A percentile compares a stretch with the other conserved stretches of the same genome.
Conservation (phyloP, 192 early-diverging fungal species). For the Entomortierella parvispora region DNA sequence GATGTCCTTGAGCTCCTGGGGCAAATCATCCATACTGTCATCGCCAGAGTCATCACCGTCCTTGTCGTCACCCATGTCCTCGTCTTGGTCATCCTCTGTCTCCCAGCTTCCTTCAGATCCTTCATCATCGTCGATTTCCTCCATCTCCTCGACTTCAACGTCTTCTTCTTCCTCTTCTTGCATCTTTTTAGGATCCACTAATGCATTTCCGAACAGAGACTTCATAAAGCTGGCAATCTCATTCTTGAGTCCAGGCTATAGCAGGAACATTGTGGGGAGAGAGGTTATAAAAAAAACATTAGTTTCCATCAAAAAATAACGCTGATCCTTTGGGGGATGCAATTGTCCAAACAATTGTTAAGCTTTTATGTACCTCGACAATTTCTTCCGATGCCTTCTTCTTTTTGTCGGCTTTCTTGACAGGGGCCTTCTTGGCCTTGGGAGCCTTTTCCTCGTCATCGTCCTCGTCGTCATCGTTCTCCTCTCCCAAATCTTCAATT, state of each 20-base stretch:
- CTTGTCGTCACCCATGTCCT: neutral
- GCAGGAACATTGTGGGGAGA: too few species aligned
- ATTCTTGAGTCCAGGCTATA: constrained; percentile 36
- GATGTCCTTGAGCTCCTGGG: constrained; percentile 36
- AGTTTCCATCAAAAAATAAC: neutral
- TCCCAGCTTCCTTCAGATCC: constrained; percentile 23
- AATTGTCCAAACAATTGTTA: neutral
- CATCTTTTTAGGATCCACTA: constrained; percentile 25
- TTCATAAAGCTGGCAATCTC: constrained; percentile 49
- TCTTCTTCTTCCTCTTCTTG: constrained; percentile 2
- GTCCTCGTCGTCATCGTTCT: neutral
- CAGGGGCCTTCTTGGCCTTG: neutral
- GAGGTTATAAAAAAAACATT: neutral
- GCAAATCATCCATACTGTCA: constrained; percentile 50
- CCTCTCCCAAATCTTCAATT: constrained; percentile 16
- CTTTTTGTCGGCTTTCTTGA: neutral
- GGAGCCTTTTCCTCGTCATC: neutral
- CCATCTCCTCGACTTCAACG: neutral
- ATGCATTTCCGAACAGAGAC: constrained; percentile 33
- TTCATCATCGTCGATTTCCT: neutral
- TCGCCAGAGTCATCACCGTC: constrained; percentile 22
- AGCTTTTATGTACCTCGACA: neutral
- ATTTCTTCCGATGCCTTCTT: neutral
- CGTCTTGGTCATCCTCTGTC: constrained; percentile 8
- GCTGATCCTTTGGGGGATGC: too few species aligned